Percentiles rank a stretch among this genome's conserved stretches.
phyloP scores from a whole-genome alignment of 129 eudicot genomes.

The Arctium minus region DNA sequence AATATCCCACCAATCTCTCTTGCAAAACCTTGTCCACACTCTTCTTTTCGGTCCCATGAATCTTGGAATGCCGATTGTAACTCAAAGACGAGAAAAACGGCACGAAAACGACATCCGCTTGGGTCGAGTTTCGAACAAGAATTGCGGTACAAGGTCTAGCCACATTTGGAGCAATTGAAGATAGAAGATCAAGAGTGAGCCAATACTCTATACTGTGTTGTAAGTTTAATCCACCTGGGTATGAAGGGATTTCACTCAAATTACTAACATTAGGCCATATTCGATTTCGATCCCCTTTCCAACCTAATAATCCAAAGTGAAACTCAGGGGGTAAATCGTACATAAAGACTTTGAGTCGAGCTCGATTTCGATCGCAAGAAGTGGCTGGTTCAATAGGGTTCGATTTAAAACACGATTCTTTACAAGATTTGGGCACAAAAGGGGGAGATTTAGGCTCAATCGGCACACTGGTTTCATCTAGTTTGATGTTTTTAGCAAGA shows the following conservation, averaged over 20 bases:
- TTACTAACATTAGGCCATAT: constrained; percentile 71
- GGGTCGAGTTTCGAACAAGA: constrained; percentile 48
- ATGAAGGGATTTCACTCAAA: constrained; percentile 43
- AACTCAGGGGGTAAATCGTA: constrained; percentile 75
- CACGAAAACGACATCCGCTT: constrained; percentile 72
- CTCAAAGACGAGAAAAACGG: constrained; percentile 90
- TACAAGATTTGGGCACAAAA: background rate
- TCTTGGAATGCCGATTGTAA: constrained; percentile 70
- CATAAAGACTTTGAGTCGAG: constrained; percentile 68
- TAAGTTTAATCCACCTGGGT: constrained; percentile 83
- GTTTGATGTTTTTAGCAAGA: constrained; percentile 12
- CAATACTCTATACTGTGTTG: constrained; percentile 91
- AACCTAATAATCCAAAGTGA: constrained; percentile 81
- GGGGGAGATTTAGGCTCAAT: background rate
- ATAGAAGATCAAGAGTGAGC: constrained; percentile 89
- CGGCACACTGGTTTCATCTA: constrained; percentile 1
- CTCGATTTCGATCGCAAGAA: constrained; percentile 24
- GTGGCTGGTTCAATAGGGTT: background rate
- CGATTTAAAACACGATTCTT: background rate
- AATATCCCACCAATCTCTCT: constrained; percentile 54
- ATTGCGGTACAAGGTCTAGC: constrained; percentile 58
- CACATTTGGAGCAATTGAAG: constrained; percentile 42
- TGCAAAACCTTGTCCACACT: constrained; percentile 57
- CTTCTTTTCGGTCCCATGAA: constrained; percentile 24
- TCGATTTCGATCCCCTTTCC: constrained; percentile 48